Percentiles rank a stretch among this genome's conserved stretches.
phyloP scores from a whole-genome alignment of 768 basidiomycete genomes.

The Boletus vinaceobasis region DNA sequence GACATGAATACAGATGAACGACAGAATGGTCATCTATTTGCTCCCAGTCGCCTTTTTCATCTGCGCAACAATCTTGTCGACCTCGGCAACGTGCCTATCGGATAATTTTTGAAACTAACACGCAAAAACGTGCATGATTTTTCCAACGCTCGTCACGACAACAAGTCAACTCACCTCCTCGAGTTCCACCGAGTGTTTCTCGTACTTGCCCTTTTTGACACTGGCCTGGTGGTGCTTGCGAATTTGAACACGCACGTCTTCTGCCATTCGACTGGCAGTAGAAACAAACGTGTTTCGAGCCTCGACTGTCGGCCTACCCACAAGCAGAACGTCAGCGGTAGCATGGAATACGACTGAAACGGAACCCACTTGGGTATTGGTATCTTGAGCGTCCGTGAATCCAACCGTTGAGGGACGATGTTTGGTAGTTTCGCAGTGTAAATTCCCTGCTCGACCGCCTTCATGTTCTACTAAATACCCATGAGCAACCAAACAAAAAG shows the following conservation, averaged over 20 bases:
- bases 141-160: not conserved
- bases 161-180: slow-evolving; percentile 46
- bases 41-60: slow-evolving; percentile 55
- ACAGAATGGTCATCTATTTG: slow-evolving; percentile 16
- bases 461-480: slow-evolving; percentile 57
- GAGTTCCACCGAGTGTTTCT: slow-evolving; percentile 65
- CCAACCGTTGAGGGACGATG: slow-evolving; percentile 67
- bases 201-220: slow-evolving; percentile 65
- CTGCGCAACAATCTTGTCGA: slow-evolving; percentile 62
- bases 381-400: slow-evolving; percentile 70
- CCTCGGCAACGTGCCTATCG: slow-evolving; percentile 57
- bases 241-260: slow-evolving; percentile 72
- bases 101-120: slow-evolving; percentile 71
- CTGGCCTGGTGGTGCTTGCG: slow-evolving; percentile 67
- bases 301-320: slow-evolving; percentile 70
- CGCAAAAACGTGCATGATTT: not conserved
- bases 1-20: not conserved
- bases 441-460: slow-evolving; percentile 69
- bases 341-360: not conserved
- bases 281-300: slow-evolving; percentile 55
- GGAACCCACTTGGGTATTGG: slow-evolving; percentile 72
- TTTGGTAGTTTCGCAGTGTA: slow-evolving; percentile 74
- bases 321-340: not conserved
- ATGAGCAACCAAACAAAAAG: slow-evolving; percentile 16
- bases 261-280: slow-evolving; percentile 59